These are phyloP conservation scores for Nemania abortiva DNA, from an alignment of 2,329 filamentous ascomycete genomes.

Conservation along the genomic window DNA sequence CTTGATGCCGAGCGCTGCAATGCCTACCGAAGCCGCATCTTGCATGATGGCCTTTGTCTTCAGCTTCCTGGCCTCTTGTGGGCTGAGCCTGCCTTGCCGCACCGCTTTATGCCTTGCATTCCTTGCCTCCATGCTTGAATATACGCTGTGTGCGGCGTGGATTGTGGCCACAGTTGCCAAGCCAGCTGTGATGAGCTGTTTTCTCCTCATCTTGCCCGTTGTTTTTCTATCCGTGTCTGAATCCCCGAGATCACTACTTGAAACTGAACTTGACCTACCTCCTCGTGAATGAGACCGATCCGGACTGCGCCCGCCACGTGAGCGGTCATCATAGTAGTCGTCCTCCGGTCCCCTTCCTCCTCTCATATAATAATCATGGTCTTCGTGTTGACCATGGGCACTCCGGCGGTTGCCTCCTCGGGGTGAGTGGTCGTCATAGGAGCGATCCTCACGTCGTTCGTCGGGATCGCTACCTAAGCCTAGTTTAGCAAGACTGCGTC, in stretches of 20 bases:
- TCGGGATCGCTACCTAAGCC: conserved; percentile 67
- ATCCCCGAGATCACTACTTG: conserved; percentile 68
- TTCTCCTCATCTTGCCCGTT: conserved; percentile 70
- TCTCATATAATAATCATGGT: conserved; percentile 53
- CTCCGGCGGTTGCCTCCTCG: conserved; percentile 53
- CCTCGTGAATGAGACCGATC: conserved; percentile 57
- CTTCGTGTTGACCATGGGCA: conserved; percentile 53
- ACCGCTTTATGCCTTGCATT: conserved; percentile 66
- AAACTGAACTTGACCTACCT: conserved; percentile 61
- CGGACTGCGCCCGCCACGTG: conserved; percentile 53
- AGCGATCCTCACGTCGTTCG: conserved; percentile 59
- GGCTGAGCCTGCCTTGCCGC: conserved; percentile 64
- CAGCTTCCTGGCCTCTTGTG: conserved; percentile 66
- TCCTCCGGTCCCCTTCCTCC: conserved; percentile 51
- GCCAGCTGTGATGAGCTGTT: conserved; percentile 69
- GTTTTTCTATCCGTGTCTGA: conserved; percentile 68
- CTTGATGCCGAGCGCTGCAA: conserved; percentile 69
- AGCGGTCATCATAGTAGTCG: conserved; percentile 59
- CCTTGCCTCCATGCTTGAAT: conserved; percentile 69
- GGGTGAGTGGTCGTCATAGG: conserved; percentile 55
- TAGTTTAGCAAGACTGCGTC: conserved; percentile 71
- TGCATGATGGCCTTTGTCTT: conserved; percentile 68
- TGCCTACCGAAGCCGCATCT: conserved; percentile 69
- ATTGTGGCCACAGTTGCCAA: conserved; percentile 70
- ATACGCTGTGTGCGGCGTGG: conserved; percentile 70